Conservation (phyloP, 495 filamentous ascomycete genomes). For the Sabuloglossum arenarium region DNA sequence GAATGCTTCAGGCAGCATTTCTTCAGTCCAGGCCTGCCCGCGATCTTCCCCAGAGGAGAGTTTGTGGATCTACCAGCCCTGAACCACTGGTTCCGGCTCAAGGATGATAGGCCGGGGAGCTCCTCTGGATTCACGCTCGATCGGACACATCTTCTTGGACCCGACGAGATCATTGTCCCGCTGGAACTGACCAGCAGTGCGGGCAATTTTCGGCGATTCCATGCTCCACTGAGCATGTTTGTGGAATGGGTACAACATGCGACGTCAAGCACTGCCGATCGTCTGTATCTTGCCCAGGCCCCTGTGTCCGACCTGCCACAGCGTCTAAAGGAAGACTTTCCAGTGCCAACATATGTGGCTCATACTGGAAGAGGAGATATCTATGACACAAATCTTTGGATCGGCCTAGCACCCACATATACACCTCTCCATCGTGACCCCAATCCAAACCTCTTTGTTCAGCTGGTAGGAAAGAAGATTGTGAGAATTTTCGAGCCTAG, state of each 20-base stretch:
- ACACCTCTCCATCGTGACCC: constrained; percentile 85
- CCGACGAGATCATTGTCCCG: constrained; percentile 31
- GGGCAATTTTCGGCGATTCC: constrained; percentile 28
- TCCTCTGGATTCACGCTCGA: constrained; percentile 19
- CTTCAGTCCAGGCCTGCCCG: constrained; percentile 26
- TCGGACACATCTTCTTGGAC: constrained; percentile 24
- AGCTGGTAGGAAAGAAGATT: constrained; percentile 52
- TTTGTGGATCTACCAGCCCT: constrained; percentile 28
- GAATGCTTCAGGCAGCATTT: constrained; percentile 24
- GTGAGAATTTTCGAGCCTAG: constrained; percentile 47
- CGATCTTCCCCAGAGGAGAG: constrained; percentile 23
- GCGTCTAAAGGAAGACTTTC: constrained; percentile 39
- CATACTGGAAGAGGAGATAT: constrained; percentile 48
- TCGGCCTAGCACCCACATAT: constrained; percentile 65
- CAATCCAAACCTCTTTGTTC: constrained; percentile 83
- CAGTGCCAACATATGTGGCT: constrained; percentile 40
- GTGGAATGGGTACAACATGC: constrained; percentile 28
- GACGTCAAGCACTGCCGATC: constrained; percentile 1
- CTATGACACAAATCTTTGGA: constrained; percentile 73
- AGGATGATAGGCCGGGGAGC: neutral
- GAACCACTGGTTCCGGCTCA: constrained; percentile 28
- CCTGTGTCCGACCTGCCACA: constrained; percentile 43
- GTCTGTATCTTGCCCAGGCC: constrained; percentile 72
- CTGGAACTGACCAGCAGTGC: constrained; percentile 29
- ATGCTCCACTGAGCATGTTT: constrained; percentile 35